A percentile compares a stretch with the other conserved stretches of the same genome.
Evolutionary conservation across 495 filamentous ascomycete genomes (phyloP).

Genomic region (Podospora pseudopauciseta): DNA sequence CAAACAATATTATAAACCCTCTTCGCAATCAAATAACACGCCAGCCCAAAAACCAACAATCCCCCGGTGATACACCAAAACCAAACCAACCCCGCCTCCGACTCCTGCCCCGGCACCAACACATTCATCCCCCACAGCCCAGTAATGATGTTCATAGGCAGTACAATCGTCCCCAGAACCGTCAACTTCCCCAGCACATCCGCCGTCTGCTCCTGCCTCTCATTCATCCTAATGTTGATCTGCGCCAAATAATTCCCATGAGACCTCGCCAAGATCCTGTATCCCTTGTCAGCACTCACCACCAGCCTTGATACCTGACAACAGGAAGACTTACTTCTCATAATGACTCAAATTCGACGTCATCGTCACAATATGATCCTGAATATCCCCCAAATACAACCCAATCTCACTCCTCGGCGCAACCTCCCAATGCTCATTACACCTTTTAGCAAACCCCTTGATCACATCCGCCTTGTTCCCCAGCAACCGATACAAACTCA

Average conservation of each 20-base stretch:
- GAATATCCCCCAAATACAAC: conserved; percentile 92
- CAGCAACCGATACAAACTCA: conserved; percentile 84
- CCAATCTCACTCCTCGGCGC: conserved; percentile 94
- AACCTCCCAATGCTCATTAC: conserved; percentile 97
- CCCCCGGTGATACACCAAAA: conserved; percentile 67
- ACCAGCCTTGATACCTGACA: not conserved
- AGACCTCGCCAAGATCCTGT: conserved; percentile 81
- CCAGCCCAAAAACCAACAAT: conserved; percentile 70
- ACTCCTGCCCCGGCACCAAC: conserved; percentile 82
- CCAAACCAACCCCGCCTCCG: conserved; percentile 52
- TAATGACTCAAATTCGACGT: conserved; percentile 91
- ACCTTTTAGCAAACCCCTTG: conserved; percentile 97
- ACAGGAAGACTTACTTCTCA: conserved; percentile 66
- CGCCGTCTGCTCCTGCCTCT: conserved; percentile 91
- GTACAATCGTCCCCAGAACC: conserved; percentile 91
- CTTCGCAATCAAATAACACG: conserved; percentile 80
- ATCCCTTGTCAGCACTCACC: conserved; percentile 13
- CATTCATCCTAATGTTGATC: conserved; percentile 94
- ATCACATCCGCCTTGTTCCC: conserved; percentile 99
- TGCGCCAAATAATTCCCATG: conserved; percentile 94
- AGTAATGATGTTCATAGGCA: conserved; percentile 98
- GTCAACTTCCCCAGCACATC: conserved; percentile 93
- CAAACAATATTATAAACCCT: conserved; percentile 57
- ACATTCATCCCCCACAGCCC: conserved; percentile 99
- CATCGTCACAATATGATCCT: conserved; percentile 99